phyloP scores from a whole-genome alignment of 257 asterid species.

The Ehretia macrophylla region DNA sequence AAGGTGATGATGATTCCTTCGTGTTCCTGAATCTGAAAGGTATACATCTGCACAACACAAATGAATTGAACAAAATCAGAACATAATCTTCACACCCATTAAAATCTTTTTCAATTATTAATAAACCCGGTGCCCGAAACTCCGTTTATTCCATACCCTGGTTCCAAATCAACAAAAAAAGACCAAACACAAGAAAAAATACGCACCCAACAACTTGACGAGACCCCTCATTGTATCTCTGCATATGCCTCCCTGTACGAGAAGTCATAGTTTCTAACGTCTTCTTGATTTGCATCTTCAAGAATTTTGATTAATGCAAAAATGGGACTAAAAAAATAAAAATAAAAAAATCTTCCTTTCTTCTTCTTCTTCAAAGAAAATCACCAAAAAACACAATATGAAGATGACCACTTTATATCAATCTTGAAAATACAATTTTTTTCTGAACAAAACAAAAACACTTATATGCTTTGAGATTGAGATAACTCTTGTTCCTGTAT shows the following conservation, averaged over 20 bases:
- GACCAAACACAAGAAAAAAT: neutral
- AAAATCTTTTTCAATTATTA: too few species aligned
- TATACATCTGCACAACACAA: slow-evolving; percentile 60
- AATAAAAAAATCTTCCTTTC: neutral
- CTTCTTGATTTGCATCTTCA: slow-evolving; percentile 22
- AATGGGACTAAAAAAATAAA: too few species aligned
- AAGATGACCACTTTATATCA: too few species aligned
- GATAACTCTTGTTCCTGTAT: too few species aligned
- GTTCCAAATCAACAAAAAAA: neutral
- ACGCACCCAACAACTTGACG: slow-evolving; percentile 53
- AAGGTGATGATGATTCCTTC: slow-evolving; percentile 24
- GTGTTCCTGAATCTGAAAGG: slow-evolving; percentile 59
- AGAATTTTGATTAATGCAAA: too few species aligned
- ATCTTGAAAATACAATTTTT: too few species aligned
- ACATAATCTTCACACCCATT: slow-evolving; percentile 5
- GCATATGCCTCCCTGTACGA: slow-evolving; percentile 45
- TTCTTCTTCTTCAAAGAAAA: neutral
- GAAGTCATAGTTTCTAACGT: slow-evolving; percentile 31
- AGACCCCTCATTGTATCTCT: slow-evolving; percentile 38
- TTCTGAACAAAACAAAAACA: too few species aligned
- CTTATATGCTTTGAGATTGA: too few species aligned
- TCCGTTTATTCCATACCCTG: neutral
- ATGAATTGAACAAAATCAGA: slow-evolving; percentile 10
- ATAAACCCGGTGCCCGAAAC: neutral
- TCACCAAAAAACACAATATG: too few species aligned